Percentiles rank a stretch among this genome's conserved stretches.
Conservation (phyloP, 768 basidiomycete genomes). For the Boletus insuetus region DNA sequence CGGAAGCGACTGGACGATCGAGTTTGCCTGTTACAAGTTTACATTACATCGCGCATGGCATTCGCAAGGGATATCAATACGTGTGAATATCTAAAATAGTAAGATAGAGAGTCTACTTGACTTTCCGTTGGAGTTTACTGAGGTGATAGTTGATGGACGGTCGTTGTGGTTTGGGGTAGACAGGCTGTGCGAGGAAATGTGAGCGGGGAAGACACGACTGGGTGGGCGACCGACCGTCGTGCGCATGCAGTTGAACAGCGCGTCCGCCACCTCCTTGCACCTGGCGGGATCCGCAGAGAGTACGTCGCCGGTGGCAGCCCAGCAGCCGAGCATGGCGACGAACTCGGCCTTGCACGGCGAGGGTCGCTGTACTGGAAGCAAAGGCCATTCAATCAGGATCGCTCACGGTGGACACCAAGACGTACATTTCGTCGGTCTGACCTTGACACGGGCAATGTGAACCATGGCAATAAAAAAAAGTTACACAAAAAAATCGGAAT, state of each 20-base stretch:
- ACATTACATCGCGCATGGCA: constrained; percentile 18
- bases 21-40: constrained; percentile 7
- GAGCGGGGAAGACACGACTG: not conserved
- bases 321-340: constrained; percentile 79
- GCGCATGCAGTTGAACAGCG: constrained; percentile 79
- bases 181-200: constrained; percentile 45
- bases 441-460: constrained; percentile 80
- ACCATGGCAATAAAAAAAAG: constrained; percentile 36
- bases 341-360: constrained; percentile 47
- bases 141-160: constrained; percentile 91
- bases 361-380: constrained; percentile 8
- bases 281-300: constrained; percentile 41
- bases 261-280: constrained; percentile 60
- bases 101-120: constrained; percentile 50
- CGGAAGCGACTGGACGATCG: not conserved
- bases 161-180: constrained; percentile 61
- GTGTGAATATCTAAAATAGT: constrained; percentile 16
- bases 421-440: constrained; percentile 70
- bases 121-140: constrained; percentile 70
- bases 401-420: not conserved
- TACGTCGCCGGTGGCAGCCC: constrained; percentile 72
- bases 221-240: constrained; percentile 60
- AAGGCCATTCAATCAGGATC: no score
- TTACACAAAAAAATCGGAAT: not conserved
- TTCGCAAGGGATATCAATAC: constrained; percentile 12